Conservation (phyloP, 2,329 filamentous ascomycete genomes). For the Penicillium aurantiogriseum region DNA sequence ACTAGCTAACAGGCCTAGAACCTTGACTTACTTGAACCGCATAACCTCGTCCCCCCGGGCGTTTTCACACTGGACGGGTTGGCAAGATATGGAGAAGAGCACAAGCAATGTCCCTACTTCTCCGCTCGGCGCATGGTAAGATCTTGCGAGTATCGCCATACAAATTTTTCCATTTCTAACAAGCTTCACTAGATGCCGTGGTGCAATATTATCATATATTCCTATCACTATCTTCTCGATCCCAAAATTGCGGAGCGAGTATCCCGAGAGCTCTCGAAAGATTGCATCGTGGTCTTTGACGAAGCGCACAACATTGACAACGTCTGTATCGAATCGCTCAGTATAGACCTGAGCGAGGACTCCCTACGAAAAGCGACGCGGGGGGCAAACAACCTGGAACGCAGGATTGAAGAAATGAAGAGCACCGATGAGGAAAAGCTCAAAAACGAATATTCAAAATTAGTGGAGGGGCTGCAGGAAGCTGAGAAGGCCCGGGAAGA, state of each 20-base stretch:
- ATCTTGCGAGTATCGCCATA: not conserved
- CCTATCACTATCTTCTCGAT: slow-evolving; percentile 95
- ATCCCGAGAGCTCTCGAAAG: slow-evolving; percentile 92
- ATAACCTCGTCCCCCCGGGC: slow-evolving; percentile 90
- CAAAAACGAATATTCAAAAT: slow-evolving; percentile 90
- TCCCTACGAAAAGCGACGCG: slow-evolving; percentile 86
- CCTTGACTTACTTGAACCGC: slow-evolving; percentile 87
- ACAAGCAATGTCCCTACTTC: slow-evolving; percentile 98
- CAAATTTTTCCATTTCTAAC: slow-evolving; percentile 19
- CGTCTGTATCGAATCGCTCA: slow-evolving; percentile 95
- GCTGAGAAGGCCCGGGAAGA: slow-evolving; percentile 88
- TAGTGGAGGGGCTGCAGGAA: slow-evolving; percentile 86
- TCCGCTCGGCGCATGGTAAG: slow-evolving; percentile 87
- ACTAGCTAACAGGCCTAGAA: slow-evolving; percentile 58
- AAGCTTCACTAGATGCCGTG: slow-evolving; percentile 75
- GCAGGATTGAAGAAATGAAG: slow-evolving; percentile 90
- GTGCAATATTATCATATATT: slow-evolving; percentile 99
- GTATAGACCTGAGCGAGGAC: slow-evolving; percentile 94
- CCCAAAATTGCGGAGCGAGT: slow-evolving; percentile 96
- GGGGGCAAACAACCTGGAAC: slow-evolving; percentile 86
- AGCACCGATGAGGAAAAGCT: slow-evolving; percentile 92
- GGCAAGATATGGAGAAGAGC: slow-evolving; percentile 83
- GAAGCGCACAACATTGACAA: slow-evolving; percentile 99
- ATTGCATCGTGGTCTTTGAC: slow-evolving; percentile 98
- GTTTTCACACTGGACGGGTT: slow-evolving; percentile 94